Evolutionary conservation across 495 filamentous ascomycete species (phyloP).

Genomic region (Chaetomium cochliodes): DNA sequence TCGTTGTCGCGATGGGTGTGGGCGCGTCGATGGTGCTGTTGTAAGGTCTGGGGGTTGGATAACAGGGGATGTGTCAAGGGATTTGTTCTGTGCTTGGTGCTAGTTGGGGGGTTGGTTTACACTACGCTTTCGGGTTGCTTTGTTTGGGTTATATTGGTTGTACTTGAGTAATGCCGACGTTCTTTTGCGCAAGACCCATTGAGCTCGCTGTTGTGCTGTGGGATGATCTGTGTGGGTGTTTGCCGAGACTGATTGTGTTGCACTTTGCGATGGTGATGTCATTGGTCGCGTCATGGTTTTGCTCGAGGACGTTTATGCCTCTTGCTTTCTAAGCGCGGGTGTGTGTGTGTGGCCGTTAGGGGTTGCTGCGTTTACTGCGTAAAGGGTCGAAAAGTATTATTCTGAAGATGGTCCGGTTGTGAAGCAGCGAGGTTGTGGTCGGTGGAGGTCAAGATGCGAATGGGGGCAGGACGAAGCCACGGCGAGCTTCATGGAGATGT

Average conservation of each 20-base stretch:
- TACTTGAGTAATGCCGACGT: conserved; percentile 2
- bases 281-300: too few relatives aligned
- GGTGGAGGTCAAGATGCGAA: too few relatives aligned
- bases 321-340: too few relatives aligned
- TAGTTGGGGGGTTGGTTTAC: not conserved
- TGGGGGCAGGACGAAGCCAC: too few relatives aligned
- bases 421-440: not conserved
- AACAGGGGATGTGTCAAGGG: not conserved
- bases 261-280: too few relatives aligned
- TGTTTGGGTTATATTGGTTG: conserved; percentile 1
- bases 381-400: too few relatives aligned
- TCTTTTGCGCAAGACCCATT: not conserved
- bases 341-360: too few relatives aligned
- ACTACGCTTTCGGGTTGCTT: not conserved
- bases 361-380: too few relatives aligned
- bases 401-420: too few relatives aligned
- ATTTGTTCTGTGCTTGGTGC: not conserved
- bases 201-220: not conserved
- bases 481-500: too few relatives aligned
- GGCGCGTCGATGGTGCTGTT: conserved; percentile 76
- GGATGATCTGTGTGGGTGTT: not conserved
- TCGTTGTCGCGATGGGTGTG: conserved; percentile 62
- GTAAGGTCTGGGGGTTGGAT: conserved; percentile 46
- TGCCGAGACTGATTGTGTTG: too few relatives aligned
- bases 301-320: too few relatives aligned